Percentiles rank a stretch among this genome's conserved stretches.
Evolutionary conservation across 139 green algal species (phyloP).

Genomic region (Coelastrella sp.): DNA sequence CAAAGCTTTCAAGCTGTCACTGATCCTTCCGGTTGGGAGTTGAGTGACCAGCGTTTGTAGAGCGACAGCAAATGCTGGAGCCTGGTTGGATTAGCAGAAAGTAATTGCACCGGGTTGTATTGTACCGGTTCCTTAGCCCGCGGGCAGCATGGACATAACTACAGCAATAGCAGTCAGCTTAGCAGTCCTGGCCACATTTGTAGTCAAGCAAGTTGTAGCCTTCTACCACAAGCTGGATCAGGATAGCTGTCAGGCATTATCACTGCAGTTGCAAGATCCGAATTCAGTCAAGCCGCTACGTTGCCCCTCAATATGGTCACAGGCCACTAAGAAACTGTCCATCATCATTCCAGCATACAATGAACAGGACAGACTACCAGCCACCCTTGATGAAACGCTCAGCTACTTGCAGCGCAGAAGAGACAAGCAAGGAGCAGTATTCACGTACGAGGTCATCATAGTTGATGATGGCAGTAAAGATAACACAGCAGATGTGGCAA

Average conservation of each 20-base stretch:
- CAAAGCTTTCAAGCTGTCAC: too few species aligned
- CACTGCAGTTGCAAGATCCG: conserved; percentile 57
- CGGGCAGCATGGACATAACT: neutral
- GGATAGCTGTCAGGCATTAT: conserved; percentile 36
- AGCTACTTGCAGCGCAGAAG: conserved; percentile 78
- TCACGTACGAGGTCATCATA: conserved; percentile 95
- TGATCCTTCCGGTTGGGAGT: too few species aligned
- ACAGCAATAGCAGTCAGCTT: conserved; percentile 16
- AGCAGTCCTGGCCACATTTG: conserved; percentile 23
- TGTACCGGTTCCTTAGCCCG: too few species aligned
- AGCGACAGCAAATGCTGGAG: too few species aligned
- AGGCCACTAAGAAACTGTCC: conserved; percentile 80
- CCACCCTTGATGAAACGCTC: conserved; percentile 86
- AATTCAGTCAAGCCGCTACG: conserved; percentile 57
- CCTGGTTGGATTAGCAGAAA: neutral
- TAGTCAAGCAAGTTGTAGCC: neutral
- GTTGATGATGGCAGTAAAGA: conserved; percentile 97
- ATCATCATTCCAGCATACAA: conserved; percentile 96
- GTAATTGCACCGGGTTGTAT: neutral
- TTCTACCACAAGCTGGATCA: conserved; percentile 37
- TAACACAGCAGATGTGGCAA: conserved; percentile 72
- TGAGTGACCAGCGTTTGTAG: too few species aligned
- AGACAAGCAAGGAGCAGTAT: conserved; percentile 76
- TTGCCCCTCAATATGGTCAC: conserved; percentile 72
- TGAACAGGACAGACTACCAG: conserved; percentile 86